Evolutionary conservation across 768 basidiomycete genomes (phyloP), one percentile per base, ranked within the genome.

Genomic region (Pholiota conissans): DNA sequence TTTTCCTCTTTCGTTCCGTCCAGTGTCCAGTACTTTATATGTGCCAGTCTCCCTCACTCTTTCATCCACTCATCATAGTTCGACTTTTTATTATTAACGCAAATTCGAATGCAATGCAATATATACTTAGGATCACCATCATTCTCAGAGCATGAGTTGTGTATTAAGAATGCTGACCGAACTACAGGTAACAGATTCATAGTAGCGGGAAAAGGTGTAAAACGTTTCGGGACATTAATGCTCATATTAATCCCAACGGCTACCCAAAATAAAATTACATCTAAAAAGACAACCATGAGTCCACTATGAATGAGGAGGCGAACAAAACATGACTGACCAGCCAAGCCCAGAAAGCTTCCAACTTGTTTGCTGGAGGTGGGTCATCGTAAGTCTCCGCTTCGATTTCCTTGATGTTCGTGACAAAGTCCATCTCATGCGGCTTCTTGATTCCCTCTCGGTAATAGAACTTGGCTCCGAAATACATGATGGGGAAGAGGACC

Each of bases 361-460:
- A 0, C 64, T 73, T 82, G 67, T 89, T 93, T 64, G 61, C 84
- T 2, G 93, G 90, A 13, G 85, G 84, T 5, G 81, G 81, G 18
- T 92, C 89, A 42, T 92, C 89, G 64, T 63, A 82, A 78, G 77
- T 79, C 1, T 83, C 86, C 0, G 86, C 86, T 65, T 87, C 86
- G 45, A 91, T 86, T 65, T 88, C 83, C 30, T 80, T 85, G 54
- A 90, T 76, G 59, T 87, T 83, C 5, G 80, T 78, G 45, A 86
- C 73, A 67, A 95, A 95, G 73, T 97, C 95, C 91, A 98, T 95
- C 35, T 95, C 85, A 18, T 78, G 66, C 0, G 85, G 62, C 32
- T 72, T 67, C 45, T 86, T 74, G 26, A 76, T 63, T 20, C 75
- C 75, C 40, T 74, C 73, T 65, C 77, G 80, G 56, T 77, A 82